Evolutionary conservation across 2,329 filamentous ascomycete genomes (phyloP), one percentile per base, ranked within the genome.

Genomic region (Hypoxylon sp.): DNA sequence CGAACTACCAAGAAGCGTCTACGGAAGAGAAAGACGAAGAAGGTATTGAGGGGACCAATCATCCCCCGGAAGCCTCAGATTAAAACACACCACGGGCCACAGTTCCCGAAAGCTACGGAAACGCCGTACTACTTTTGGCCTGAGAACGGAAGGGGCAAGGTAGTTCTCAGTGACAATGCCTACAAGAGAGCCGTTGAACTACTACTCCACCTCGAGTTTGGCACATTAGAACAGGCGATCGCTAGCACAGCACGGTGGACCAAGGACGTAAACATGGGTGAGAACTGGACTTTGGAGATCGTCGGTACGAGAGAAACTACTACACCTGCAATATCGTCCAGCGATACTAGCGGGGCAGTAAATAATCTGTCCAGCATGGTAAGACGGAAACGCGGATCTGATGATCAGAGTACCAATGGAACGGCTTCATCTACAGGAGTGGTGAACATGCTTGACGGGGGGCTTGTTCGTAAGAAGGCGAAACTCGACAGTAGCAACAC

Each of bases 161-260:
- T 88, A 17, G 83, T 93, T 10, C 84, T 94, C 2, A 85, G 87
- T 11, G 88, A 91, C 22, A 81, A 83, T 26, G 85, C 86, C 53
- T 94, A 94, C 79, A 89, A 89, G 69, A 87, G 91, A 10, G 87
- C 89, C 8, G 84, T 88, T 19, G 92, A 94, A 72, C 80, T 93
- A 9, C 83, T 96, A 0, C 84, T 94, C 4, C 88, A 91, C 64
- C 86, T 94, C 0, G 92, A 94, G 77, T 96, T 96, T 78, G 84
- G 88, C 0, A 91, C 86, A 8, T 79, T 89, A 3, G 86, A 87
- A 10, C 86, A 91, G 52, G 90, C 91, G 0, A 82, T 81, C 1
- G 83, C 84, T 33, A 93, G 91, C 74, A 93, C 92, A 2, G 81
- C 80, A 56, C 87, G 91, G 58, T 96, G 92, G 92, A 84, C 90